Percentiles rank a stretch among this genome's conserved stretches.
Conservation (phyloP, 2,329 filamentous ascomycete genomes). For the Aspergillus piperis region DNA sequence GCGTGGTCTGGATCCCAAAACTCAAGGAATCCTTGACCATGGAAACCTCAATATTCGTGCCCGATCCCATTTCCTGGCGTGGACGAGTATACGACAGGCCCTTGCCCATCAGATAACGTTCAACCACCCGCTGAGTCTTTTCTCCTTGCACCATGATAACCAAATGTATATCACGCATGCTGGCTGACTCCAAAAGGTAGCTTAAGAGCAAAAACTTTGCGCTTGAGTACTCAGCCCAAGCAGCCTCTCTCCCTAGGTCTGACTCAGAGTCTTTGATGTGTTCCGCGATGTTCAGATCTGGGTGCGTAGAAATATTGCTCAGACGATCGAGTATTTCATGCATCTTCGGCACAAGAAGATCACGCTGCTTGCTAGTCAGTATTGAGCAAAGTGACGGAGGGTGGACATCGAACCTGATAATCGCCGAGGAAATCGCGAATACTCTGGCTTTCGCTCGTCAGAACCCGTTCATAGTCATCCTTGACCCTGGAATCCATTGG, state of each 20-base stretch:
- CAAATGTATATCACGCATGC: slow-evolving; percentile 39
- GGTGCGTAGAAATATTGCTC: slow-evolving; percentile 47
- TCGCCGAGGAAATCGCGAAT: slow-evolving; percentile 34
- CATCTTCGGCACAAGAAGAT: slow-evolving; percentile 33
- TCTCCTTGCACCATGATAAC: slow-evolving; percentile 42
- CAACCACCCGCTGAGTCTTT: slow-evolving; percentile 40
- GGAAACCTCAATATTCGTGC: slow-evolving; percentile 37
- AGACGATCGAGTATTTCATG: slow-evolving; percentile 38
- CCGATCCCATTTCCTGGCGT: slow-evolving; percentile 35
- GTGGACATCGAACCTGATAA: slow-evolving; percentile 29
- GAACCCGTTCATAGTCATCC: slow-evolving; percentile 42
- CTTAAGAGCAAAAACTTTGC: slow-evolving; percentile 49
- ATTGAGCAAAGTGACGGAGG: not conserved
- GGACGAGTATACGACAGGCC: slow-evolving; percentile 36
- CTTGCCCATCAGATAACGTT: slow-evolving; percentile 47
- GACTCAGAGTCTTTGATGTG: slow-evolving; percentile 38
- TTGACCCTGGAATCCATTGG: slow-evolving; percentile 48
- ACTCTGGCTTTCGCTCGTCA: slow-evolving; percentile 30
- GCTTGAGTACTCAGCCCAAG: slow-evolving; percentile 51
- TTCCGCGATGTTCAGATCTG: slow-evolving; percentile 46
- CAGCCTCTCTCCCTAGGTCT: slow-evolving; percentile 41
- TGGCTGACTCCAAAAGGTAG: slow-evolving; percentile 42
- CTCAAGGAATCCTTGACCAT: slow-evolving; percentile 38
- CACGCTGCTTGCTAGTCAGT: slow-evolving; percentile 28
- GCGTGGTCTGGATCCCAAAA: slow-evolving; percentile 38